Base-by-base conservation (phyloP, 257 asterid genomes). In the Fraxinus cuspidata region DNA sequence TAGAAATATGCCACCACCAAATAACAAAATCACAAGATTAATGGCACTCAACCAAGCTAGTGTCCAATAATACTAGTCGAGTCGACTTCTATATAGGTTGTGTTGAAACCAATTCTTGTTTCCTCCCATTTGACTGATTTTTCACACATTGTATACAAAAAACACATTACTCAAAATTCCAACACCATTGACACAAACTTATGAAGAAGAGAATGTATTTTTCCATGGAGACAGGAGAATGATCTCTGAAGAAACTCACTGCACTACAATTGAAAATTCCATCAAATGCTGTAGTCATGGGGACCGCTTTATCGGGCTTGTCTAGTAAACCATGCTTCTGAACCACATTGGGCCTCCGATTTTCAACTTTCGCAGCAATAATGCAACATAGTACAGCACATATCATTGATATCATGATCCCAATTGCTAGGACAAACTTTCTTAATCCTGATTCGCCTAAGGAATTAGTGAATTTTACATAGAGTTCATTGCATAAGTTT, bases 301-400 rank as follows among this genome's bases (percentile, higher is more conserved):
- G 89, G 63, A 85, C 74, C 1, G 42, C 79, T 51, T 65, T 79
- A 0, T 86, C 87, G 0, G 88, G 87, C 80, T 83, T 84, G 70
- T 85, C 89, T 1, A 85, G 83, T 42, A 85, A 72, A 1, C 83
- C 85, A 13, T 85, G 86, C 53, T 25, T 75, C n/a, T 51, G 70
- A 1, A 87, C 89, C 40, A 87, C 79, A 0, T 80, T 71, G 1
- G 85, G 86, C 73, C 88, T 85, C 4, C 75, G 81, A 4, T 63
- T 21, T 78, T 89, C 96, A 10, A 86, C 91, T 58, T 70, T 80
- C 11, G 92, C 94, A 11, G 94, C 89, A 0, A 83, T 81, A 5
- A 91, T 78, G 80, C 91, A 87, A 74, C 92, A 86, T 2, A 89
- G 83, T 19, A 81, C n/a, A n/a, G n/a, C n/a, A n/a, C n/a, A n/a